phyloP scores from a whole-genome alignment of 2,329 filamentous ascomycete species.

The Verticillium nubilum region DNA sequence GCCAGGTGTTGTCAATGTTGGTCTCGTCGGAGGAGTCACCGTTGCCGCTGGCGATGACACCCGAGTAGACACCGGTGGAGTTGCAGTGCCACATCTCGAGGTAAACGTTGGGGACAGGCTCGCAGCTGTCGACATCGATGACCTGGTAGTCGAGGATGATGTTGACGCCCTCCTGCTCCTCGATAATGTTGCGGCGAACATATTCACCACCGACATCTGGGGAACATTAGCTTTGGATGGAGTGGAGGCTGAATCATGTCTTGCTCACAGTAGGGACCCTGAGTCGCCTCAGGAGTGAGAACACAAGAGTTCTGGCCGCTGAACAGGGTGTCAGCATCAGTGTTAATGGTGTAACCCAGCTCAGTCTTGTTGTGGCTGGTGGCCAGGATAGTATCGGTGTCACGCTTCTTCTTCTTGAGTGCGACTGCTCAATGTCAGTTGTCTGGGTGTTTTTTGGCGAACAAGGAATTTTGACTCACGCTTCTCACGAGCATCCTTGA shows the following conservation, averaged over 20 bases:
- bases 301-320: conserved; percentile 34
- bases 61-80: conserved; percentile 38
- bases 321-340: conserved; percentile 24
- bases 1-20: conserved; percentile 28
- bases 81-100: conserved; percentile 41
- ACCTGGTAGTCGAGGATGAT: conserved; percentile 36
- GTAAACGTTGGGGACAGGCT: conserved; percentile 30
- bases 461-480: conserved; percentile 11
- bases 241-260: too few relatives aligned
- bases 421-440: conserved; percentile 11
- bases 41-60: conserved; percentile 28
- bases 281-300: conserved; percentile 38
- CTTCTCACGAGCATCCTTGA: conserved; percentile 35
- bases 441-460: background rate
- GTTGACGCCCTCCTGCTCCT: conserved; percentile 32
- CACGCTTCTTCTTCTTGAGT: conserved; percentile 20
- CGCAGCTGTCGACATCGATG: conserved; percentile 35
- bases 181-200: conserved; percentile 32
- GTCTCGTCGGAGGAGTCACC: conserved; percentile 20
- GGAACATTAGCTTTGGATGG: background rate
- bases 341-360: conserved; percentile 21
- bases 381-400: conserved; percentile 23
- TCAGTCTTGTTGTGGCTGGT: conserved; percentile 28
- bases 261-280: conserved; percentile 39
- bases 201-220: conserved; percentile 28